Percentiles rank a stretch among this genome's conserved stretches.
Evolutionary conservation across 106 monocot genomes (phyloP).

Genomic region (Narthecium ossifragum): DNA sequence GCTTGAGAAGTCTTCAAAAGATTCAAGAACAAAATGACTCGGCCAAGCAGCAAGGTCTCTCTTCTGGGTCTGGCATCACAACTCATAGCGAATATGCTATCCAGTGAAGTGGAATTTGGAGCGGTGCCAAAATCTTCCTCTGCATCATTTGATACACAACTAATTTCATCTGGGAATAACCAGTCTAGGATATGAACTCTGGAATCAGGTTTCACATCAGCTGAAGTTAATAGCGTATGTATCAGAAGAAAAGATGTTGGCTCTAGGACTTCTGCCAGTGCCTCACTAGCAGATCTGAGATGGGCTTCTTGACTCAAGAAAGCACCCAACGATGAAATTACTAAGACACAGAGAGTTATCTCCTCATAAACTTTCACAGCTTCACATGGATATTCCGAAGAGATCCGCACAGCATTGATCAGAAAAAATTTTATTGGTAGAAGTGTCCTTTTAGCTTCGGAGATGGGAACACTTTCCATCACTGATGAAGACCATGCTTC

Average conservation of each 20-base stretch:
- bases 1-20: constrained; percentile 55
- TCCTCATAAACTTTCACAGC: constrained; percentile 38
- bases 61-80: constrained; percentile 19
- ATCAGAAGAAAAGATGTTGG: constrained; percentile 77
- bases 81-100: constrained; percentile 20
- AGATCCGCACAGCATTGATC: constrained; percentile 86
- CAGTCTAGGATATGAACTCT: constrained; percentile 52
- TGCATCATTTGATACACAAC: constrained; percentile 2
- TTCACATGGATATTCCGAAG: constrained; percentile 68
- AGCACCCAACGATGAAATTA: constrained; percentile 52
- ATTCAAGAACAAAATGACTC: constrained; percentile 59
- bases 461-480: constrained; percentile 16
- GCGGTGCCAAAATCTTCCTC: constrained; percentile 10
- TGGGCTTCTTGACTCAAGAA: constrained; percentile 47
- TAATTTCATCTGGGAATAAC: constrained; percentile 39
- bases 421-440: constrained; percentile 91
- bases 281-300: constrained; percentile 71
- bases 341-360: constrained; percentile 47
- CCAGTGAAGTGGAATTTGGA: constrained; percentile 12
- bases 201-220: constrained; percentile 29
- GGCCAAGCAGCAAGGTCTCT: constrained; percentile 35
- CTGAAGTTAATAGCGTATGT: constrained; percentile 51
- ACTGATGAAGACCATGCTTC: constrained; percentile 44
- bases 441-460: constrained; percentile 83
- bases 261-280: constrained; percentile 59